Base-by-base conservation (phyloP, 352 stramenopile species). In the Globisporangium apiculatum region DNA sequence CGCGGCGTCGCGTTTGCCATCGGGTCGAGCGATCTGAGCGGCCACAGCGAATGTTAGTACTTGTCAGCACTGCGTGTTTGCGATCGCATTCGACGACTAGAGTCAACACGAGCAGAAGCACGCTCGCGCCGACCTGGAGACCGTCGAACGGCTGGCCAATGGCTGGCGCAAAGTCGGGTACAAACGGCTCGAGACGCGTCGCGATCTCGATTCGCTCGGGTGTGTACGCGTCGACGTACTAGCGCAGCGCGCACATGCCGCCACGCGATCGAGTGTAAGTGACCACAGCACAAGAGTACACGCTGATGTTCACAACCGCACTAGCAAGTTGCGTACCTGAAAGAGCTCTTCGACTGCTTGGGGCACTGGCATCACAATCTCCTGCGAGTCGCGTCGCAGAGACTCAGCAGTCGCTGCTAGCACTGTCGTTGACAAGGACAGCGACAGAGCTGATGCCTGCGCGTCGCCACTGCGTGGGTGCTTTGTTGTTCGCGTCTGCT, bases 171-270 rank as follows among this genome's bases (percentile, higher is more conserved):
- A 91, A 98, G 24, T 96, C 86, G 0, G 95, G 95, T 10, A 98
- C 73, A 55, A 98, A 98, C 17, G 87, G 93, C 66, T 97, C 89
- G 7, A 98, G 68, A 43, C 73, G 71, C n/a, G 87, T 96, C 37
- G 88, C 76, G 42, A 98, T 81, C 5, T 98, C 91, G 7, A 96
- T 61, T 5, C 91, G 75, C 50, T 97, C 87, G 4, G 93, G 88
- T 18, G 82, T 87, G 67, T 97, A 98, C 0, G 66, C 71, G 15
- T 86, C 75, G 51, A 94, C 82, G 64, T 82, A 77, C 74, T 91
- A 58, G 24, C 24, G 24, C 24, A 58, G 24, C 24, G 2, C 24
- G 1, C 24, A 31, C 24, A 31, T 31, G 2, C 24, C 24, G 24
- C 24, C 24, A 31, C 24, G 24, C 2, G 24, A 31, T 31, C 24